phyloP scores from a whole-genome alignment of 2,329 filamentous ascomycete genomes.

The Penicillium palitans region DNA sequence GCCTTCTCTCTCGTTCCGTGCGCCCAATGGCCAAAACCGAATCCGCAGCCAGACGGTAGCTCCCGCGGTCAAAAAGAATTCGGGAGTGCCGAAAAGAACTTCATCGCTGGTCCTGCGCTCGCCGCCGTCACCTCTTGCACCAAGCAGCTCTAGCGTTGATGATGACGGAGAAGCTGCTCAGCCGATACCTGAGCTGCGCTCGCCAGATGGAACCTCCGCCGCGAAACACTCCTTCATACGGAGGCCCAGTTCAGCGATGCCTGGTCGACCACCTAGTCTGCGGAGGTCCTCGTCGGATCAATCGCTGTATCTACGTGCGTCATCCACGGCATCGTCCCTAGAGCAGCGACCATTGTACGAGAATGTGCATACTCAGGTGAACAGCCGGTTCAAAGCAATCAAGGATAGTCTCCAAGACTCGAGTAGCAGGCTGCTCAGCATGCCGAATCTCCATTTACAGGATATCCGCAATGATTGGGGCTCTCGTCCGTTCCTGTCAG shows the following conservation, averaged over 20 bases:
- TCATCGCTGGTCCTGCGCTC: constrained; percentile 22
- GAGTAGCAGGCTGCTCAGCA: constrained; percentile 63
- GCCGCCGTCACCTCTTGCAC: constrained; percentile 4
- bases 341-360: constrained; percentile 81
- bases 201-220: constrained; percentile 28
- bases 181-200: constrained; percentile 35
- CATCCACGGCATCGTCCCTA: constrained; percentile 77
- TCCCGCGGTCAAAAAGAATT: constrained; percentile 4
- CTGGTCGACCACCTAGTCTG: constrained; percentile 41
- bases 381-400: constrained; percentile 85
- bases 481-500: constrained; percentile 35
- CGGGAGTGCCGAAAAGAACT: constrained; percentile 3
- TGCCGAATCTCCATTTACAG: constrained; percentile 47
- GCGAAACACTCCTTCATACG: constrained; percentile 37
- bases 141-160: constrained; percentile 17
- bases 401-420: constrained; percentile 84
- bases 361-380: constrained; percentile 79
- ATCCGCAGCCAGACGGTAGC: constrained; percentile 32
- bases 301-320: constrained; percentile 68
- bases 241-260: constrained; percentile 28
- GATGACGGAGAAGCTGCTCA: constrained; percentile 30
- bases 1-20: constrained; percentile 33
- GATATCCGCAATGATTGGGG: constrained; percentile 41
- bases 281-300: constrained; percentile 72
- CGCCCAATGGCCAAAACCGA: constrained; percentile 27